phyloP scores from a whole-genome alignment of 768 basidiomycete species.

The Lentinus tigrinus region DNA sequence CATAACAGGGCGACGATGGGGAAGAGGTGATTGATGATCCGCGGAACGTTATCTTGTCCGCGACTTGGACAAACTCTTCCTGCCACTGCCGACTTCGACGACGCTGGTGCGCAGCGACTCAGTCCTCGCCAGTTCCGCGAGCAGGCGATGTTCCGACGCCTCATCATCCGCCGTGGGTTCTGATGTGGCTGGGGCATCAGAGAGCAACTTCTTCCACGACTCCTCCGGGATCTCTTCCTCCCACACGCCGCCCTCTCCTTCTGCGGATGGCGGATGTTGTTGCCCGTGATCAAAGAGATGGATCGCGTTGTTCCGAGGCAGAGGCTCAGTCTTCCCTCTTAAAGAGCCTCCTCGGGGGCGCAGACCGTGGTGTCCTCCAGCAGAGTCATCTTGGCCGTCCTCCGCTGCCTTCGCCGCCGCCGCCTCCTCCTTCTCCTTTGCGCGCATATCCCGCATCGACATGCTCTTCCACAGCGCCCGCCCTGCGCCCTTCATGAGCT shows the following conservation, averaged over 20 bases:
- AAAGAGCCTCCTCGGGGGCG: too few species aligned
- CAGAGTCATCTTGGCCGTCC: background rate
- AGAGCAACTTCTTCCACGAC: conserved; percentile 13
- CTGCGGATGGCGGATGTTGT: background rate
- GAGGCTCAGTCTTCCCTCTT: too few species aligned
- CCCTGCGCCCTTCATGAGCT: conserved; percentile 26
- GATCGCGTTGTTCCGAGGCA: too few species aligned
- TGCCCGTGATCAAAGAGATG: too few species aligned
- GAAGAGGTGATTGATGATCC: too few species aligned
- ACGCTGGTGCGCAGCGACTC: background rate
- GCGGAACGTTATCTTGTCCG: too few species aligned
- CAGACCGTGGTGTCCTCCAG: too few species aligned
- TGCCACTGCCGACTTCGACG: too few species aligned
- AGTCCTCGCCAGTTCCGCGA: background rate
- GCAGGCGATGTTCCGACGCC: background rate
- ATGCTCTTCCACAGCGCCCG: conserved; percentile 25
- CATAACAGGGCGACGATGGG: too few species aligned
- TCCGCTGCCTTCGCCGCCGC: background rate
- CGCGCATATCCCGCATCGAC: conserved; percentile 19
- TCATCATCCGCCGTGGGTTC: background rate
- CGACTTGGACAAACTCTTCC: too few species aligned
- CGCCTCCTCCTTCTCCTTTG: background rate
- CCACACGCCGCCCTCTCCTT: conserved; percentile 14
- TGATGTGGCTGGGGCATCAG: background rate
- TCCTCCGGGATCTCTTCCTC: conserved; percentile 14